Evolutionary conservation across 164 flowering plant genomes (phyloP).

Genomic region (Aristolochia californica): DNA sequence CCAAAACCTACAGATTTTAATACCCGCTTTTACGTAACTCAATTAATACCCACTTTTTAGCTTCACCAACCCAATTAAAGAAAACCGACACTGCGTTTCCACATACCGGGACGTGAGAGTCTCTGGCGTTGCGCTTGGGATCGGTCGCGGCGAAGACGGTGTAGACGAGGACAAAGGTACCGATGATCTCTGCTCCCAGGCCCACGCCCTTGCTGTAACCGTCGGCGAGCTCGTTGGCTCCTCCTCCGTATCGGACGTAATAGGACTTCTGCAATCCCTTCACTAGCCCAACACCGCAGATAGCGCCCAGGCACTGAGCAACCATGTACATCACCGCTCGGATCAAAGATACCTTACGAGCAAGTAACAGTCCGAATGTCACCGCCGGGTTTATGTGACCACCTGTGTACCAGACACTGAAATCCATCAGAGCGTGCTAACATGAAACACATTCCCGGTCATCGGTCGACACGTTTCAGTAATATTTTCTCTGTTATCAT

Average conservation of each 20-base stretch:
- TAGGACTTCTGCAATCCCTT: slow-evolving; percentile 41
- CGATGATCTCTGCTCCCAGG: slow-evolving; percentile 51
- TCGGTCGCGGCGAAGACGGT: slow-evolving; percentile 63
- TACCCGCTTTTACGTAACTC: no score
- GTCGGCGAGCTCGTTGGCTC: slow-evolving; percentile 31
- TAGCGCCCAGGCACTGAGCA: slow-evolving; percentile 55
- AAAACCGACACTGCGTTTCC: neutral
- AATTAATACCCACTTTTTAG: neutral
- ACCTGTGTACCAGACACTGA: no score
- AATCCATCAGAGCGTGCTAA: no score
- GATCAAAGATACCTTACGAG: slow-evolving; percentile 43
- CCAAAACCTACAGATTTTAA: slow-evolving; percentile 92
- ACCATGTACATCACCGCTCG: slow-evolving; percentile 52
- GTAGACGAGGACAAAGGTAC: slow-evolving; percentile 55
- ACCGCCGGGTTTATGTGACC: no score
- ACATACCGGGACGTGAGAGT: slow-evolving; percentile 57
- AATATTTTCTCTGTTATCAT: no score
- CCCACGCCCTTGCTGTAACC: slow-evolving; percentile 50
- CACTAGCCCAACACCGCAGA: slow-evolving; percentile 44
- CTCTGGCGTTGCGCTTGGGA: slow-evolving; percentile 55
- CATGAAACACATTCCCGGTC: no score
- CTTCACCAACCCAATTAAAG: neutral
- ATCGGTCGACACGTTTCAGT: no score
- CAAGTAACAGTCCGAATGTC: slow-evolving; percentile 50
- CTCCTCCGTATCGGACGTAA: slow-evolving; percentile 36